Base-by-base conservation (phyloP, 192 early-diverging fungal species). In the Coemansia sp. region DNA sequence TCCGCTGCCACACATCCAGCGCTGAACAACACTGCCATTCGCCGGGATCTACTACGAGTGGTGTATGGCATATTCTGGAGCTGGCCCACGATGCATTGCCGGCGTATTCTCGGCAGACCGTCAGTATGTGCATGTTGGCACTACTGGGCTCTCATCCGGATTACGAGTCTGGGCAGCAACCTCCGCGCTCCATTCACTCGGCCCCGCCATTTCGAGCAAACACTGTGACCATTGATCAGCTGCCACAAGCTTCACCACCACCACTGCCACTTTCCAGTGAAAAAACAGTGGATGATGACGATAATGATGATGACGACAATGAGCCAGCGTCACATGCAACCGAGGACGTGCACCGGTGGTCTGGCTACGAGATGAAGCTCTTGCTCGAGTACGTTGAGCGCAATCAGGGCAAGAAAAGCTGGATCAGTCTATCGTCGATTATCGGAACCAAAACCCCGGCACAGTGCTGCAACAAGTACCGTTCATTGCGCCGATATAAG, bases 381-480 rank as follows among this genome's bases (percentile, higher is more conserved):
- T 43, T 79, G 53, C 19, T 43, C 0, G 59, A 65, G 37, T 79
- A 74, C 22, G 77, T 60, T 25, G 49, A 25, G 37, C 19, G 53
- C 4, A 60, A 68, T 12, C 40, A 51, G 22, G 32, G 40, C 8
- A 32, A 68, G 7, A 56, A 43, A 22, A 73, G 74, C 42, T 79
- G 77, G 77, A 61, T 38, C 4, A 43, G 63, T 29, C 70, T 79
- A 67, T 60, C 77, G n/a, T 25, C 43, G 2, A 47, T 59, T 0
- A 27, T 79, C 1, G 71, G 64, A 35, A 79, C 71, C 19, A 79
- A 79, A 37, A 66, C 77, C 15, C 45, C 61, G 2, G 25, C 39
- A 2, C 77, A 79, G 62, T 79, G 77, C 56, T 53, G 37, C 25
- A 79, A 74, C 62, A 79, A 79, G 49, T 79, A 71, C 47, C 71